These are phyloP conservation scores for Heliosperma pusillum DNA, from an alignment of 148 eudicot species.

Conservation along the genomic window DNA sequence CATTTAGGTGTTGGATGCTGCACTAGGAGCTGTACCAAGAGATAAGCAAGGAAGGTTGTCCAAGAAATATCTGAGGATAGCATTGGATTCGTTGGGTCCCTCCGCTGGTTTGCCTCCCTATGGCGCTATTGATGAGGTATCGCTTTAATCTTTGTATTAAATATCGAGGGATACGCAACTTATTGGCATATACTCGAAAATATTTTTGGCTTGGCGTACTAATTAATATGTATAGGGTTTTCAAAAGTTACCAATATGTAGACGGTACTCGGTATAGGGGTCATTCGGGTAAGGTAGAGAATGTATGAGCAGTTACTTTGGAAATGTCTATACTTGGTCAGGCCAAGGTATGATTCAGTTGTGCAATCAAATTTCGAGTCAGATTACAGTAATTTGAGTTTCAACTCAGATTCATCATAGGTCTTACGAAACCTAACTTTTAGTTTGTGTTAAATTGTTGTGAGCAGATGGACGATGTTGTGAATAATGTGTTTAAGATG, in stretches of 20 bases:
- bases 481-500: constrained; percentile 49
- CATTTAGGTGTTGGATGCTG: constrained; percentile 52
- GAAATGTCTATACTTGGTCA: too few species aligned
- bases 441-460: not conserved
- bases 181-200: too few species aligned
- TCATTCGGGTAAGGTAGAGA: too few species aligned
- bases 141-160: not conserved
- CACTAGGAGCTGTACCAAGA: constrained; percentile 48
- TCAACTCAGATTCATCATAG: not conserved
- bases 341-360: too few species aligned
- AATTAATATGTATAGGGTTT: too few species aligned
- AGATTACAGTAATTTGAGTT: not conserved
- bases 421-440: not conserved
- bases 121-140: constrained; percentile 81
- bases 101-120: constrained; percentile 83
- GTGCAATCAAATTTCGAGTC: not conserved
- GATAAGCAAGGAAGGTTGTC: constrained; percentile 63
- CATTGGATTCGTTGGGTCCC: constrained; percentile 65
- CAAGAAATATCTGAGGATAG: constrained; percentile 56
- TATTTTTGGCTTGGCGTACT: too few species aligned
- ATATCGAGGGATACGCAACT: too few species aligned
- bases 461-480: constrained; percentile 58
- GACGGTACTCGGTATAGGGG: too few species aligned
- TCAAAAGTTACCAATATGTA: too few species aligned
- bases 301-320: too few species aligned